Evolutionary conservation across 225 moss, liverwort and hornwort genomes (phyloP), one percentile per base, ranked within the genome.

Genomic region (Marchantia polymorpha): DNA sequence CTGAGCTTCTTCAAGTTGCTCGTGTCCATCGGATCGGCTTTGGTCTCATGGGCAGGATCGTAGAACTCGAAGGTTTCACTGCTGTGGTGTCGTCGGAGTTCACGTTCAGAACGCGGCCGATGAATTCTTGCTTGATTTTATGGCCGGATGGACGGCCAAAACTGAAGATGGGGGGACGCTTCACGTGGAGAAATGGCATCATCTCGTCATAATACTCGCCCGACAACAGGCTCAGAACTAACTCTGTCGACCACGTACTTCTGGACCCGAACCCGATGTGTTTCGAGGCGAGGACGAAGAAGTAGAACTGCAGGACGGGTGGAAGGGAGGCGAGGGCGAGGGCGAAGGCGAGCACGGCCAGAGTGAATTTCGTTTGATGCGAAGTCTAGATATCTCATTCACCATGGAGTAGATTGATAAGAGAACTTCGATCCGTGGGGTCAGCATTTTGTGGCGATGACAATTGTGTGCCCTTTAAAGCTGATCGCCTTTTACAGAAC

Each of bases 161-260:
- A 65, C 65, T 65, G 65, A 65, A 65, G 65, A 65, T 65, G 25
- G 23, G 26, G 27, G 65, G 65, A 65, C 27, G 14, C 65, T 65
- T 65, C 20, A 14, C 65, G 29, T 65, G 65, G 14, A 65, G 29
- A 26, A 26, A 26, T 29, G 65, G 65, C 65, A 65, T 65, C 65
- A 65, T 65, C 65, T 65, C 65, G 10, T 17, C 14, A 27, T 65
- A 65, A 27, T 65, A 65, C 20, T 29, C 65, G 20, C 25, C 14
- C 14, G 65, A 26, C 10, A 65, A 10, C 65, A 16, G 29, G 9
- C 3, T 26, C 65, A 65, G 25, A 8, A 65, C 29, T 29, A 8
- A 65, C 29, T 29, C 14, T 10, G 27, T 65, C 27, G 11, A 65
- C 26, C 6, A 26, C 26, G 20, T 65, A 65, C 27, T 65, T 65